Evolutionary conservation across 768 basidiomycete genomes (phyloP), one percentile per base, ranked within the genome.

Genomic region (Ramaria sp.): DNA sequence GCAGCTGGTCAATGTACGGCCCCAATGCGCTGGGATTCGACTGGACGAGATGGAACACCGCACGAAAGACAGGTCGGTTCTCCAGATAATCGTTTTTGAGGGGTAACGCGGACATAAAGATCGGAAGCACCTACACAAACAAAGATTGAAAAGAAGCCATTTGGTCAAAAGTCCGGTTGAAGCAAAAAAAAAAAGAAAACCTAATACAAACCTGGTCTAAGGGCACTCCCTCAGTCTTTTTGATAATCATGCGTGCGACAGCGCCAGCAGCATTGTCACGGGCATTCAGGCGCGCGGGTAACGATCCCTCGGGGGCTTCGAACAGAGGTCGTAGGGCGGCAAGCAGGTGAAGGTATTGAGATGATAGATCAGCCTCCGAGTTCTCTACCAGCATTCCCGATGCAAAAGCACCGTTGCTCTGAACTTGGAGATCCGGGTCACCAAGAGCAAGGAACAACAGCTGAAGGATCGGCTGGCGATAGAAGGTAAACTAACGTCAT

Each of bases 201-300:
- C 13, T 10, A 6, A 13, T 9, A 53, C 28, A 13, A 16, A 50
- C 55, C 63, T 55, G 53, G 49, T 92, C 88, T 37, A 97, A 81
- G 24, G 95, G 95, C 16, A 98, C 69, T 13, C 84, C 90, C 12
- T 71, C 65, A 3, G 77, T 70, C 68, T 92, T 93, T 64, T 85
- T 85, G 62, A 81, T 66, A 64, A 98, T 85, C 65, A 98, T 76
- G 15, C 96, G 84, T 4, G 82, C 82, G 50, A 98, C 88, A 24
- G 93, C 89, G 42, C 96, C 96, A 7, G 85, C 79, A n/a, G 96
- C 96, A 67, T 99, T 99, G 70, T 99, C 96, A 58, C 85, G 85
- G 18, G 93, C 93, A 65, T 93, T 94, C 58, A 90, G 69, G 42
- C 73, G 74, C 6, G 87, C 70, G 5, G 78, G 64, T n/a, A 82